Evolutionary conservation across 139 green algal species (phyloP), one percentile per base, ranked within the genome.

Genomic region (Desmodesmus armatus): DNA sequence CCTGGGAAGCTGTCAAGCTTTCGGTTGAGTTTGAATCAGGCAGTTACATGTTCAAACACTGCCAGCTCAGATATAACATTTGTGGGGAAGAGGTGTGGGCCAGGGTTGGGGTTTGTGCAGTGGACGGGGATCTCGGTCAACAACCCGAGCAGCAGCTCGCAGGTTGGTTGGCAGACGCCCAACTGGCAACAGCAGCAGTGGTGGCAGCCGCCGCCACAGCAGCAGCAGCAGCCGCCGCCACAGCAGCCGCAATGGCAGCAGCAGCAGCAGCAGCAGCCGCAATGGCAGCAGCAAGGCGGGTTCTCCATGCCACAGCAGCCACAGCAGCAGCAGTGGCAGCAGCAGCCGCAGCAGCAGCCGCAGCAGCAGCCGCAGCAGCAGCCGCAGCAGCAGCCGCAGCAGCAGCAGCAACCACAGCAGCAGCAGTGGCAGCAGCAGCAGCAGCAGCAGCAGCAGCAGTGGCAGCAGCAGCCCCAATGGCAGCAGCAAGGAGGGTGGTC

Each of bases 61-160:
- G 35, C 21, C 35, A 77, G 62, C 35, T 4, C 35, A 4, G 31
- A 47, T 17, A 41, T 75, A 2, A 5, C 27, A 1, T 37, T 78
- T 25, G 33, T 43, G 31, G 79, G 79, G 2, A n/a, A 51, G 5
- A 43, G 79, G 29, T 85, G 79, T 31, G 79, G 79, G 27, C 79
- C 79, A 5, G 79, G 79, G 23, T 25, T 85, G 17, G 62, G 79
- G 19, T 85, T 75, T 51, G 79, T 85, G 25, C 79, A 75, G 21
- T 85, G 79, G 79, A 43, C 65, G 17, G n/a, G n/a, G n/a, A n/a
- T n/a, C n/a, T n/a, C n/a, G n/a, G n/a, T n/a, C n/a, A n/a, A n/a
- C n/a, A n/a, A n/a, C n/a, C n/a, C n/a, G n/a, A n/a, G n/a, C n/a
- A n/a, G n/a, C n/a, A n/a, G n/a, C n/a, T n/a, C n/a, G n/a, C n/a